Evolutionary conservation across 2,329 filamentous ascomycete genomes (phyloP).

Genomic region (Dactylellina parvicollis): DNA sequence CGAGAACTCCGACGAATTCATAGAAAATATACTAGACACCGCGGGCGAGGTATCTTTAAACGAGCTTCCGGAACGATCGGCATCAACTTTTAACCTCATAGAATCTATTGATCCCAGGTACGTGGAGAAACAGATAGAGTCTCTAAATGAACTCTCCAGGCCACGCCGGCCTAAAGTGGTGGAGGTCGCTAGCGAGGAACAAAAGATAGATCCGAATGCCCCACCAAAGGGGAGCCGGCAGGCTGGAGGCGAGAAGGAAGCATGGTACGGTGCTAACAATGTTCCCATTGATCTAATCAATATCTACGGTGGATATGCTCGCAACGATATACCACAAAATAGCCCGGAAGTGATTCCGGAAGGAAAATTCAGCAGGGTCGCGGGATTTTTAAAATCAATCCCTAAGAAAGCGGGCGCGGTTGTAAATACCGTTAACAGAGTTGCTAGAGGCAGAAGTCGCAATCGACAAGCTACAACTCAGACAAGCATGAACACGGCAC

Average conservation of each 20-base stretch:
- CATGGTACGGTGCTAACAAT: not conserved
- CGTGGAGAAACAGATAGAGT: constrained; percentile 1
- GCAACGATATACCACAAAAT: not conserved
- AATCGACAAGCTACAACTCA: constrained; percentile 2
- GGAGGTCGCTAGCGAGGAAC: not conserved
- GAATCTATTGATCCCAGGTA: constrained; percentile 7
- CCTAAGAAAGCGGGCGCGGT: constrained; percentile 10
- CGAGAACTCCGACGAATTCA: constrained; percentile 3
- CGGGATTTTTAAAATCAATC: constrained; percentile 1
- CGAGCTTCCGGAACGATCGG: constrained; percentile 3
- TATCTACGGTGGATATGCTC: not conserved
- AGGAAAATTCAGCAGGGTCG: constrained; percentile 1
- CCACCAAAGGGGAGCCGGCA: not conserved
- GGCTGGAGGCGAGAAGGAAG: not conserved
- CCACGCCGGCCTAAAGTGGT: not conserved
- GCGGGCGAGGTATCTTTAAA: constrained; percentile 11
- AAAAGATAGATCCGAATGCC: not conserved
- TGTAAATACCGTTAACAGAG: not conserved
- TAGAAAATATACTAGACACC: constrained; percentile 5
- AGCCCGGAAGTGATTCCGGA: not conserved
- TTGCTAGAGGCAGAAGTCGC: constrained; percentile 10
- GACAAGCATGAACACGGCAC: not conserved
- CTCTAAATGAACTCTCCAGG: constrained; percentile 4
- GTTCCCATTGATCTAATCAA: not conserved
- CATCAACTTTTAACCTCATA: not conserved